Base-by-base conservation (phyloP, 2,329 filamentous ascomycete species). In the Colletotrichum sp. region DNA sequence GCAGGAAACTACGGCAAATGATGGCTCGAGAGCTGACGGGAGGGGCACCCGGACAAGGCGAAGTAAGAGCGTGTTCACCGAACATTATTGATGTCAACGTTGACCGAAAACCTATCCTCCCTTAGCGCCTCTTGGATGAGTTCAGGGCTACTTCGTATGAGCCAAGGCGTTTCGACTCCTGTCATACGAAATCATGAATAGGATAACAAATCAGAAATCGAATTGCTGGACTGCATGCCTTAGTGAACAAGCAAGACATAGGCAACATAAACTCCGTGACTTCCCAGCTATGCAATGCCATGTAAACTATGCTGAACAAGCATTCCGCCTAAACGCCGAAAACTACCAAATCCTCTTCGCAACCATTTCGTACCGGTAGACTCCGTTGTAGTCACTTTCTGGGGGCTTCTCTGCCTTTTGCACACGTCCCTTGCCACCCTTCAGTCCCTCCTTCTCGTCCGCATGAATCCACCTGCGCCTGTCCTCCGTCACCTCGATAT, bases 281-380 rank as follows among this genome's bases (percentile, higher is more conserved):
- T 26, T 30, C 55, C 55, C 22, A 59, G 55, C 55, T 59, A 59
- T 59, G 55, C 55, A 59, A 59, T 30, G 55, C 55, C 24, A 52
- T 5, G n/a, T 52, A 36, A 63, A 22, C 30, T 36, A 63, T 63
- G 59, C 59, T 63, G 32, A 39, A 36, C 8, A 12, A 8, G 44
- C n/a, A 22, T 22, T 52, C 44, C 44, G 13, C 8, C 39, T 15
- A 30, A 18, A 66, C 26, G 36, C 68, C 44, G 22, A 63, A 39
- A 44, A 18, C 79, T 85, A 99, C 97, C 97, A 99, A 80, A 99
- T 99, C 83, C 97, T 91, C 89, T 98, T 99, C 1, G 95, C 95
- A 80, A 96, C 93, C 97, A 99, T 98, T 82, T 96, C 95, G 86
- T 98, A 99, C 80, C 97, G 90, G 89, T 92, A 77, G 92, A 95